These are phyloP conservation scores for Acidomyces sp. DNA, from an alignment of 495 filamentous ascomycete species.

Conservation along the genomic window DNA sequence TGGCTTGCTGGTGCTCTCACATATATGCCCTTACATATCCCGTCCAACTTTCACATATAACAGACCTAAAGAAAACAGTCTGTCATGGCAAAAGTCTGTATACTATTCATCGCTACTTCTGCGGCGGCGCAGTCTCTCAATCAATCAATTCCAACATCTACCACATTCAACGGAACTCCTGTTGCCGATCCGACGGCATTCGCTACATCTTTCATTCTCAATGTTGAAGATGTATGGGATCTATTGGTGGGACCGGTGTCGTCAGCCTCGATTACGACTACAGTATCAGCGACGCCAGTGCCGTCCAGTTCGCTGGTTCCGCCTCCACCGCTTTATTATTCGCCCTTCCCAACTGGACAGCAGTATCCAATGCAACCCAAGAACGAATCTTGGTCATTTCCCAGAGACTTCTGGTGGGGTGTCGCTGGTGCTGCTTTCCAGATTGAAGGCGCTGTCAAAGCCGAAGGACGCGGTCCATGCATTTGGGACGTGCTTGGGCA, in stretches of 20 bases:
- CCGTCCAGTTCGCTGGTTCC: slow-evolving; percentile 13
- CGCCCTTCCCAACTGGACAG: slow-evolving; percentile 7
- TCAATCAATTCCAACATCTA: slow-evolving; percentile 9
- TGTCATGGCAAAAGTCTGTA: neutral
- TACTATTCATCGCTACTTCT: slow-evolving; percentile 2
- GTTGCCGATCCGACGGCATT: slow-evolving; percentile 11
- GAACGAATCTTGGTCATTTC: slow-evolving; percentile 21
- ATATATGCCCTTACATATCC: no score
- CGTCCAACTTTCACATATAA: no score
- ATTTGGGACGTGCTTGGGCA: slow-evolving; percentile 22
- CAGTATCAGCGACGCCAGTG: slow-evolving; percentile 10
- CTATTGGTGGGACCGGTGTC: slow-evolving; percentile 13
- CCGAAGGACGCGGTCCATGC: slow-evolving; percentile 25
- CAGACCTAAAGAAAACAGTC: no score
- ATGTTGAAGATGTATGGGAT: slow-evolving; percentile 18
- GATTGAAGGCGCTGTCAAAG: slow-evolving; percentile 27
- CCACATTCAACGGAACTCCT: slow-evolving; percentile 6
- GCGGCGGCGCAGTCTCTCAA: slow-evolving; percentile 3
- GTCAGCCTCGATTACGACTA: slow-evolving; percentile 7
- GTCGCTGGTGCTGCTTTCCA: slow-evolving; percentile 27
- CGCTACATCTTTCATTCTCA: slow-evolving; percentile 13
- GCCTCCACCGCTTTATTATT: slow-evolving; percentile 11
- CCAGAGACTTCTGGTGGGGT: slow-evolving; percentile 25
- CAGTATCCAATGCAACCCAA: slow-evolving; percentile 12
- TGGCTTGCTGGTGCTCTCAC: no score